Percentiles rank a stretch among this genome's conserved stretches.
phyloP scores from a whole-genome alignment of 2,329 filamentous ascomycete species.

The Calonectria ilicicola region DNA sequence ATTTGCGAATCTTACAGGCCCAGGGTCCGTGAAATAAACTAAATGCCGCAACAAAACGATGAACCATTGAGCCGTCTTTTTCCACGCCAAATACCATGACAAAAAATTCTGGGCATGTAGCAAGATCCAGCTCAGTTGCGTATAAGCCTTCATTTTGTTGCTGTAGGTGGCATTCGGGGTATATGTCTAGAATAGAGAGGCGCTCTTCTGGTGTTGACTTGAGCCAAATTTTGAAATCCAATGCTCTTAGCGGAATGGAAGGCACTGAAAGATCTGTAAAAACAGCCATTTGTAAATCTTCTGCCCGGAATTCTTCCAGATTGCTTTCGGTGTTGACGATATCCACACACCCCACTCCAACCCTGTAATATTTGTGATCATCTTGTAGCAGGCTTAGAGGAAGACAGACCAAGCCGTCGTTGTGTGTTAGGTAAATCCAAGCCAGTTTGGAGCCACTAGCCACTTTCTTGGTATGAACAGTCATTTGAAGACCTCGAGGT shows the following conservation, averaged over 20 bases:
- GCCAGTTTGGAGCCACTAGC: not conserved
- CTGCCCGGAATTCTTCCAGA: not conserved
- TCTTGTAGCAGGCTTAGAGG: not conserved
- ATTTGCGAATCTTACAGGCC: conserved; percentile 17
- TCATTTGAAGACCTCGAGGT: conserved; percentile 16
- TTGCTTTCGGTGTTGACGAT: not conserved
- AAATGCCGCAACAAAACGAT: conserved; percentile 14
- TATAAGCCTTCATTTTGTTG: not conserved
- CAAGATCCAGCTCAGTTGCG: conserved; percentile 1
- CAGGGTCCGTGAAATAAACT: conserved; percentile 13
- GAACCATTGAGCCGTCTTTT: not conserved
- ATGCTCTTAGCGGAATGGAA: not conserved
- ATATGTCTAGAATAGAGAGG: conserved; percentile 3
- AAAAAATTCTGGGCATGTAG: conserved; percentile 6
- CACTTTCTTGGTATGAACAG: not conserved
- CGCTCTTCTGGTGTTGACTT: conserved; percentile 14
- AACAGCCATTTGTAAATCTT: conserved; percentile 12
- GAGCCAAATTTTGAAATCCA: conserved; percentile 12
- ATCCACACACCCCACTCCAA: conserved; percentile 1
- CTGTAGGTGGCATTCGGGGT: conserved; percentile 8
- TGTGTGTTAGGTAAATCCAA: conserved; percentile 15
- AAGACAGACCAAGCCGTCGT: conserved; percentile 6
- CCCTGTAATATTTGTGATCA: conserved; percentile 14
- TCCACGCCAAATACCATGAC: conserved; percentile 18
- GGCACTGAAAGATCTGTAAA: conserved; percentile 19